Conservation (phyloP, 75 land plant species). For the Pinus tabuliformis region DNA sequence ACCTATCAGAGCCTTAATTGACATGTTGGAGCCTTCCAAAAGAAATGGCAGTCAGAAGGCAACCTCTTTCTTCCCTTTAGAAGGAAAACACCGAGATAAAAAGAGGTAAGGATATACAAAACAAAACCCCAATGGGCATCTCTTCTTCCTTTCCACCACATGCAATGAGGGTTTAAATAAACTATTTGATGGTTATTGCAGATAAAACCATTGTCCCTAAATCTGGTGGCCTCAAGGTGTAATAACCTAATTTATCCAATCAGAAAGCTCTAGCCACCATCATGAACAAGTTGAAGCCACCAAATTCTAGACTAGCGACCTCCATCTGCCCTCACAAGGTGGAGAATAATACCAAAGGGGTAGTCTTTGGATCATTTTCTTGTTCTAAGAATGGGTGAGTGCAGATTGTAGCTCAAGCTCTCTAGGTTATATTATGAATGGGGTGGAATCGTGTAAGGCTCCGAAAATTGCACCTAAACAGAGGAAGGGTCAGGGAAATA, state of each 20-base stretch:
- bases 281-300: conserved; percentile 10
- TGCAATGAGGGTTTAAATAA: background rate
- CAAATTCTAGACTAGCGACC: background rate
- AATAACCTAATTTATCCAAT: background rate
- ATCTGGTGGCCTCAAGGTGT: background rate
- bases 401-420: background rate
- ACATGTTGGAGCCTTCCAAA: background rate
- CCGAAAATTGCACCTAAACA: background rate
- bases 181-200: background rate
- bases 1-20: no score
- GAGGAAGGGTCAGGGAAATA: background rate
- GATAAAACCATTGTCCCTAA: background rate
- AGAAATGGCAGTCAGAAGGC: conserved; percentile 3
- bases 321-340: background rate
- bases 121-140: background rate
- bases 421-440: background rate
- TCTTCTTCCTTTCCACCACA: background rate
- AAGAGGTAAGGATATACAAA: background rate
- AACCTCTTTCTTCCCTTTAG: background rate
- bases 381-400: background rate
- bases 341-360: conserved; percentile 1
- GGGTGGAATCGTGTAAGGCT: background rate
- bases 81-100: background rate
- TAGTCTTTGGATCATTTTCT: background rate
- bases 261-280: conserved; percentile 15